phyloP scores from a whole-genome alignment of 768 basidiomycete species.

The Dentipellis fragilis region DNA sequence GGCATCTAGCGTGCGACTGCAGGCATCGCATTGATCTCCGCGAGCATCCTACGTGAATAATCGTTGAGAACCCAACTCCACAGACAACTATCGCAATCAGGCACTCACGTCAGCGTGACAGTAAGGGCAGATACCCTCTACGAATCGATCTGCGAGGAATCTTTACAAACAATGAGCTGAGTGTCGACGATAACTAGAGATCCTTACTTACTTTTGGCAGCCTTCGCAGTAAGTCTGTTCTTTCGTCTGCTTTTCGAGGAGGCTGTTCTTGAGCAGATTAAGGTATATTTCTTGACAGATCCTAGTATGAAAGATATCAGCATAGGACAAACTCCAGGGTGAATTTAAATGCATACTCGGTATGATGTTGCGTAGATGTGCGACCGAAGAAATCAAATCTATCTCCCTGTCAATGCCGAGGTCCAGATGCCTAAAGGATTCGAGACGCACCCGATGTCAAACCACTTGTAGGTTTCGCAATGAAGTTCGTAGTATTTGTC shows the following conservation, averaged over 20 bases:
- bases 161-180: conserved; percentile 26
- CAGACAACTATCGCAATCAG: not conserved
- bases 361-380: conserved; percentile 84
- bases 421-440: not conserved
- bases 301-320: conserved; percentile 28
- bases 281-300: conserved; percentile 86
- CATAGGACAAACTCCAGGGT: not conserved
- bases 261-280: conserved; percentile 69
- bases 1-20: conserved; percentile 86
- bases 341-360: conserved; percentile 46
- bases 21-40: conserved; percentile 96
- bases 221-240: conserved; percentile 95
- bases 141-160: conserved; percentile 94
- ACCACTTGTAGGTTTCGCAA: conserved; percentile 93
- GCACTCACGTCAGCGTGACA: conserved; percentile 69
- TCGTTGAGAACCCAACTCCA: not conserved
- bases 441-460: conserved; percentile 72
- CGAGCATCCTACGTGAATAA: conserved; percentile 68
- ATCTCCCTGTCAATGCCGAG: not conserved
- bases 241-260: conserved; percentile 74
- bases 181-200: conserved; percentile 1
- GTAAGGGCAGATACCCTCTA: conserved; percentile 95
- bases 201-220: conserved; percentile 57
- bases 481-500: conserved; percentile 88
- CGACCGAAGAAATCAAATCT: conserved; percentile 96